phyloP scores from a whole-genome alignment of 2,329 filamentous ascomycete genomes.

The Pseudocercospora fuligena region DNA sequence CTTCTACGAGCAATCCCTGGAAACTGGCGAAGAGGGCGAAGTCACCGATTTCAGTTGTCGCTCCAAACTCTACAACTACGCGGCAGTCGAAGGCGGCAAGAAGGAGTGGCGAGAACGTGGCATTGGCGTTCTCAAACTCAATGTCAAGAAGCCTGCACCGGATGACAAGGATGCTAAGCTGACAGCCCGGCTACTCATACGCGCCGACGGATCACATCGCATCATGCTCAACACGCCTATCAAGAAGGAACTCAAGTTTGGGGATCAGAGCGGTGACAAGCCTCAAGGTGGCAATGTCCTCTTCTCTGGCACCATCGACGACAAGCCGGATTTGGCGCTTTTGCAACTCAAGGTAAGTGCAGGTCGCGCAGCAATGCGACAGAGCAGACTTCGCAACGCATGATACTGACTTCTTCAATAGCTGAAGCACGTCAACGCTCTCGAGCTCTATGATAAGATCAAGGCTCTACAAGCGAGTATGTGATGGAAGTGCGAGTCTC shows the following conservation, averaged over 20 bases:
- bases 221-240: slow-evolving; percentile 86
- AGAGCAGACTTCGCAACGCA: slow-evolving; percentile 1
- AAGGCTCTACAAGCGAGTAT: slow-evolving; percentile 46
- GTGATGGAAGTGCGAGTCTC: slow-evolving; percentile 30
- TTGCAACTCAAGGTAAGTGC: slow-evolving; percentile 62
- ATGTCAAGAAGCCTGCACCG: slow-evolving; percentile 62
- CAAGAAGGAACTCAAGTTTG: slow-evolving; percentile 77
- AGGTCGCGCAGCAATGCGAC: background rate
- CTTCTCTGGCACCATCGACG: slow-evolving; percentile 63
- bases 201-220: slow-evolving; percentile 85
- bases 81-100: slow-evolving; percentile 58
- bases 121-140: slow-evolving; percentile 81
- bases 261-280: slow-evolving; percentile 65
- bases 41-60: slow-evolving; percentile 74
- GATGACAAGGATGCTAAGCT: slow-evolving; percentile 57
- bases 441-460: slow-evolving; percentile 54
- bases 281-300: slow-evolving; percentile 72
- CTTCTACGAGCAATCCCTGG: slow-evolving; percentile 66
- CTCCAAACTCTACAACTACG: slow-evolving; percentile 83
- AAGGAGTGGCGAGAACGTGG: slow-evolving; percentile 90
- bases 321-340: slow-evolving; percentile 55
- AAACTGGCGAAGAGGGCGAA: slow-evolving; percentile 88
- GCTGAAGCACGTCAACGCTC: slow-evolving; percentile 50
- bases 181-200: slow-evolving; percentile 78
- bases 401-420: slow-evolving; percentile 29